phyloP scores from a whole-genome alignment of 495 filamentous ascomycete species.

The Penicillium cosmopolitanum region DNA sequence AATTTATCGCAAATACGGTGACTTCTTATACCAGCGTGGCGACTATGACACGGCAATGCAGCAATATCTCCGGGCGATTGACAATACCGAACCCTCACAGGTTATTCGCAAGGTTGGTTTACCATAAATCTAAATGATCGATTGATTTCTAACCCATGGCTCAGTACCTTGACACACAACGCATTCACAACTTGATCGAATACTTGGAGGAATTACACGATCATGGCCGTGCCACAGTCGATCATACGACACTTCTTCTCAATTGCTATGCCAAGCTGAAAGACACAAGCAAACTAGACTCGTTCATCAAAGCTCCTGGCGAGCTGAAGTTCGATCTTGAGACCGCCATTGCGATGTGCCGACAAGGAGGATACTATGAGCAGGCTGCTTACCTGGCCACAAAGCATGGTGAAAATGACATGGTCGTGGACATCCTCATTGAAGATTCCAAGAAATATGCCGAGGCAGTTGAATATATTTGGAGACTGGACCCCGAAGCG shows the following conservation, averaged over 20 bases:
- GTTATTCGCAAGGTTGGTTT: conserved; percentile 79
- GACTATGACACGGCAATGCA: conserved; percentile 98
- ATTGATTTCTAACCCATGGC: conserved; percentile 23
- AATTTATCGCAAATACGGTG: conserved; percentile 92
- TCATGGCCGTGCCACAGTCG: conserved; percentile 89
- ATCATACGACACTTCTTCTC: conserved; percentile 90
- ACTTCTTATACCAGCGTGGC: conserved; percentile 91
- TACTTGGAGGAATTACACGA: conserved; percentile 97
- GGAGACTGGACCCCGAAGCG: conserved; percentile 78
- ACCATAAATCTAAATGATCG: neutral
- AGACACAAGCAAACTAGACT: conserved; percentile 91
- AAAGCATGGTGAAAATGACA: conserved; percentile 90
- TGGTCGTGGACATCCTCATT: conserved; percentile 93
- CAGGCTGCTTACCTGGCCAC: conserved; percentile 95
- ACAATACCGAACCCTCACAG: conserved; percentile 91
- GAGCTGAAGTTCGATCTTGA: conserved; percentile 97
- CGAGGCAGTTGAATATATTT: conserved; percentile 89
- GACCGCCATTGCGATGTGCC: conserved; percentile 96
- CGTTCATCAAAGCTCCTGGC: conserved; percentile 93
- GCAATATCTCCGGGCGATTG: conserved; percentile 94
- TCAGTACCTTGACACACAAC: conserved; percentile 90
- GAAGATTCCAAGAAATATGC: conserved; percentile 90
- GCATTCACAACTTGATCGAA: conserved; percentile 96
- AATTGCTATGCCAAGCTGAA: conserved; percentile 99
- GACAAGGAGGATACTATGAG: conserved; percentile 96